Percentiles rank a stretch among this genome's conserved stretches.
These are phyloP conservation scores for Scedosporium minutisporum DNA, from an alignment of 2,329 filamentous ascomycete species.

Conservation along the genomic window DNA sequence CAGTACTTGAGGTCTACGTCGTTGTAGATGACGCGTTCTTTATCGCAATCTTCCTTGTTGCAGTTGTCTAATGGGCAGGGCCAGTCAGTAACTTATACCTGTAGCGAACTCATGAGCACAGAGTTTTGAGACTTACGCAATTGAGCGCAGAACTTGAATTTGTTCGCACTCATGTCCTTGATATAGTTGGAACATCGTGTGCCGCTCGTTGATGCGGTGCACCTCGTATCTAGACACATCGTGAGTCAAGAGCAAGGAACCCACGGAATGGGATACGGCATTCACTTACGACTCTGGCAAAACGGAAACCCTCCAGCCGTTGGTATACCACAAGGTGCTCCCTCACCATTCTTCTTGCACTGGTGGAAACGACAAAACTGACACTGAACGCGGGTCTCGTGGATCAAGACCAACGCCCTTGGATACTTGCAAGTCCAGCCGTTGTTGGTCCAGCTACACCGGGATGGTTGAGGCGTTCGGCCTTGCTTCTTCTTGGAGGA, in stretches of 20 bases:
- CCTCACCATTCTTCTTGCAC: slow-evolving; percentile 3
- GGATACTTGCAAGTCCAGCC: slow-evolving; percentile 4
- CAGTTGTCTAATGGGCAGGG: slow-evolving; percentile 13
- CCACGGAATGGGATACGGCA: not conserved
- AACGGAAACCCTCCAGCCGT: not conserved
- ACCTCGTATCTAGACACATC: slow-evolving; percentile 10
- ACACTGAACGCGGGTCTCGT: not conserved
- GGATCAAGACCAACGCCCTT: not conserved
- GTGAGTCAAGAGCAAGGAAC: not conserved
- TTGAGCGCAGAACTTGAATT: slow-evolving; percentile 13
- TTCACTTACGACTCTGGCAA: slow-evolving; percentile 1
- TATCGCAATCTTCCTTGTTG: slow-evolving; percentile 10
- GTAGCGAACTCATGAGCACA: not conserved
- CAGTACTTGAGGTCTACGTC: slow-evolving; percentile 12
- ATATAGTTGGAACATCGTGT: slow-evolving; percentile 12
- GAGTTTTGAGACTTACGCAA: slow-evolving; percentile 10
- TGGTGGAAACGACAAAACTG: slow-evolving; percentile 1
- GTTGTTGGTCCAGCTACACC: slow-evolving; percentile 1
- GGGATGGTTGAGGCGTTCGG: not conserved
- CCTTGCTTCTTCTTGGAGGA: not conserved
- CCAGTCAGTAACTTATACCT: not conserved
- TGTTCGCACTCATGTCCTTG: slow-evolving; percentile 13
- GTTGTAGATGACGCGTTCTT: slow-evolving; percentile 1
- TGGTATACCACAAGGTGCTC: not conserved
- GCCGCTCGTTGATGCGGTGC: slow-evolving; percentile 6